A percentile compares a stretch with the other conserved stretches of the same genome.
Evolutionary conservation across 495 filamentous ascomycete species (phyloP).

Genomic region (Parathielavia hyrcaniae): DNA sequence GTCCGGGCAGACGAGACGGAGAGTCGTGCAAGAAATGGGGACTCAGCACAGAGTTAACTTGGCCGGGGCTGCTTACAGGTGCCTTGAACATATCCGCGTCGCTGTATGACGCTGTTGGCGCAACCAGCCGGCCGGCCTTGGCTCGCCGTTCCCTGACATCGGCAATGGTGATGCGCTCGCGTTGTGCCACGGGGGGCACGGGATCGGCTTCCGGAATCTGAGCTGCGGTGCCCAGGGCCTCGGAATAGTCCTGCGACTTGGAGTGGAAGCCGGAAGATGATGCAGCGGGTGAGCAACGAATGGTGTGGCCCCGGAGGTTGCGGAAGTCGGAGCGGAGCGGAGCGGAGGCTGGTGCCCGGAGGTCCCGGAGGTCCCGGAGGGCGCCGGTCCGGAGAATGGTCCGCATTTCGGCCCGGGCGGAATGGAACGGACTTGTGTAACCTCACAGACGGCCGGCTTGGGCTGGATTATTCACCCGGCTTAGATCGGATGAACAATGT

Average conservation of each 20-base stretch:
- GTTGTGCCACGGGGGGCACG: slow-evolving; percentile 3
- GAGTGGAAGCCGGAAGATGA: slow-evolving; percentile 16
- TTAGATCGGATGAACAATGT: too few species aligned
- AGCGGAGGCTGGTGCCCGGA: background rate
- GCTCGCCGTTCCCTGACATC: slow-evolving; percentile 62
- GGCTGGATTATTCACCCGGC: background rate
- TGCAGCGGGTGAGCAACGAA: background rate
- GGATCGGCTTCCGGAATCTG: slow-evolving; percentile 22
- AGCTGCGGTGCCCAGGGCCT: slow-evolving; percentile 18
- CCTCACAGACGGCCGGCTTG: background rate
- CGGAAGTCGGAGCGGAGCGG: background rate
- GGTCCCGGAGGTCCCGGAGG: slow-evolving; percentile 3
- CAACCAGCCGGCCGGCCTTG: slow-evolving; percentile 60
- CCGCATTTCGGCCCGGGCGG: slow-evolving; percentile 6
- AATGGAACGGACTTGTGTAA: background rate
- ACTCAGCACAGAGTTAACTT: background rate
- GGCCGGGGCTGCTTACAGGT: slow-evolving; percentile 42
- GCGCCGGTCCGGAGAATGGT: slow-evolving; percentile 8
- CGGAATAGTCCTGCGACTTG: slow-evolving; percentile 18
- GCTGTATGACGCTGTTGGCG: slow-evolving; percentile 68
- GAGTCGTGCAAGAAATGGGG: background rate
- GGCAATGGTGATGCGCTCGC: slow-evolving; percentile 60
- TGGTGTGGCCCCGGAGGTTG: background rate
- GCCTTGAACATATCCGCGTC: slow-evolving; percentile 83
- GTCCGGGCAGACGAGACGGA: too few species aligned